Conservation (phyloP, 768 basidiomycete species). For the Serendipita sp. region DNA sequence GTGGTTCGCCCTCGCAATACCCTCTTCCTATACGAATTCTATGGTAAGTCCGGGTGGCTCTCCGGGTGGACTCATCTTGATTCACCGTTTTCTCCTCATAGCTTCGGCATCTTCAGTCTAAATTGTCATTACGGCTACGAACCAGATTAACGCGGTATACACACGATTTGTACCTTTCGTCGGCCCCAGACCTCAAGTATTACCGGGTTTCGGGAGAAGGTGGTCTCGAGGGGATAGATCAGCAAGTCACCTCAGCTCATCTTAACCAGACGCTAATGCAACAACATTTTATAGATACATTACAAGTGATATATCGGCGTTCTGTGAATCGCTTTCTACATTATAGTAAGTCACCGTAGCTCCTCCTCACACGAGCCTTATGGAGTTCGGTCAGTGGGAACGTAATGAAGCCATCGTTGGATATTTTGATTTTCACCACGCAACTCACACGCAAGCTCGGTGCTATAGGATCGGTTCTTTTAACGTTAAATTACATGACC, state of each 20-base stretch:
- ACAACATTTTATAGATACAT: constrained; percentile 36
- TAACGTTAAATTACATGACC: constrained; percentile 74
- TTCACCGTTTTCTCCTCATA: constrained; percentile 17
- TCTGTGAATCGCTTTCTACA: constrained; percentile 70
- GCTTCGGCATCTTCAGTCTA: constrained; percentile 82
- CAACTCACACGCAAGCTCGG: constrained; percentile 82
- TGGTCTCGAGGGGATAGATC: constrained; percentile 56
- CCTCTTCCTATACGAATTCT: constrained; percentile 89
- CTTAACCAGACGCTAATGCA: not conserved
- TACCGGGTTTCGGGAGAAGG: constrained; percentile 35
- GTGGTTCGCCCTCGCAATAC: constrained; percentile 85
- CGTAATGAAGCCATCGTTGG: constrained; percentile 79
- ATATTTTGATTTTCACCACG: constrained; percentile 79
- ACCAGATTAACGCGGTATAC: constrained; percentile 81
- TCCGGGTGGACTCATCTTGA: not conserved
- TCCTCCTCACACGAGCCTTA: not conserved
- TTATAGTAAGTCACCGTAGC: constrained; percentile 53
- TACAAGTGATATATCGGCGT: constrained; percentile 81
- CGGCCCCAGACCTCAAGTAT: constrained; percentile 53
- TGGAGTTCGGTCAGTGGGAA: constrained; percentile 48
- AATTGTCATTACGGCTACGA: constrained; percentile 64
- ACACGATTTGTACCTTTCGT: constrained; percentile 80
- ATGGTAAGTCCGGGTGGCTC: constrained; percentile 39
- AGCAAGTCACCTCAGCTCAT: constrained; percentile 21
- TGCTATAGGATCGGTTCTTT: constrained; percentile 58